Evolutionary conservation across 208 protist genomes (phyloP).

Genomic region (Acanthamoeba sp.): DNA sequence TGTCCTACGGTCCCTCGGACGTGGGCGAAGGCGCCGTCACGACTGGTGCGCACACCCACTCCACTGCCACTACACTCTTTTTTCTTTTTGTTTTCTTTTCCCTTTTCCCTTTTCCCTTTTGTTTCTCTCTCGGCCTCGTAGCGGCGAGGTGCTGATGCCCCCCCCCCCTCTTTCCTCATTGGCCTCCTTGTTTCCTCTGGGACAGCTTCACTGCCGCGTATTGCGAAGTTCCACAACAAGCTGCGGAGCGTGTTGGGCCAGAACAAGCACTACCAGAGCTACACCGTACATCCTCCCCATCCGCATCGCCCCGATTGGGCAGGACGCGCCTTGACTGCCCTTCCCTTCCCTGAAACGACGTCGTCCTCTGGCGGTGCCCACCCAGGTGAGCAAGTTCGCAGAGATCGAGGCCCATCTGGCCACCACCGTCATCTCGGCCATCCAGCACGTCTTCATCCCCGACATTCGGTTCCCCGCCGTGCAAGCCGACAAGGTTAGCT

Average conservation of each 20-base stretch:
- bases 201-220: background rate
- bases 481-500: conserved; percentile 33
- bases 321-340: too few species aligned
- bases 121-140: background rate
- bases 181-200: background rate
- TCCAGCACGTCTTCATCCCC: conserved; percentile 20
- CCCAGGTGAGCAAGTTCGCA: background rate
- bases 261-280: background rate
- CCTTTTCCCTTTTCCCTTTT: background rate
- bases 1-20: background rate
- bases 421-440: background rate
- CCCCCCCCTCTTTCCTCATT: background rate
- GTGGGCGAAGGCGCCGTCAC: conserved; percentile 38
- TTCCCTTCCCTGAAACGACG: too few species aligned
- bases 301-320: background rate
- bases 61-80: background rate
- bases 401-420: conserved; percentile 12
- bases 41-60: background rate
- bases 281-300: background rate
- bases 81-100: background rate
- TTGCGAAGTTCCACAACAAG: conserved; percentile 20
- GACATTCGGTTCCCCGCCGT: conserved; percentile 26
- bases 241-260: background rate
- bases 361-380: background rate
- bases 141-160: too few species aligned